Base-by-base conservation (phyloP, 1,284 basidiomycete genomes). In the Meripilus lineatus region DNA sequence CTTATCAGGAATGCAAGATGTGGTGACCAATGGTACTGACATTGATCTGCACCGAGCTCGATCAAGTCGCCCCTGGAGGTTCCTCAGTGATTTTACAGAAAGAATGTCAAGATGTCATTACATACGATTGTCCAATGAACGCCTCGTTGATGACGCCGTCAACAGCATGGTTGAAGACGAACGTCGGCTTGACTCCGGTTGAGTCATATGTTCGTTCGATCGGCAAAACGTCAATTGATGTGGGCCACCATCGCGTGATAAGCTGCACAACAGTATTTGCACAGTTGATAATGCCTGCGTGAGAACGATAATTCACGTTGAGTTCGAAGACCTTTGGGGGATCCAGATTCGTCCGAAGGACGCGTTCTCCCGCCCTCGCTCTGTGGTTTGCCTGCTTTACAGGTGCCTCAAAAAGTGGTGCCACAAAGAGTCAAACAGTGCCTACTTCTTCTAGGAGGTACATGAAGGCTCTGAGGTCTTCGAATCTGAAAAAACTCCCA, bases 401-500 rank as follows among this genome's bases (percentile, higher is more conserved):
- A 25, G 25, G 14, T 21, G 10, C 21, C 26, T 35, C 23, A 15
- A 40, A n/a, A 15, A 32, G 42, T 32, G 21, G 11, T 24, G 20
- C 18, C 5, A 22, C n/a, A 30, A 15, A 22, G 17, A 26, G 28
- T n/a, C n/a, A 24, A 8, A 39, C 22, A 30, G 20, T 14, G 21
- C 37, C 10, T 4, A 40, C 59, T 22, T 78, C 83, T 65, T 87
- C 79, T 0, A 77, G 58, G 20, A 75, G 69, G 46, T 75, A 75
- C 21, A 86, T 52, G 53, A 83, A 81, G 0, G 83, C 72, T 51
- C 82, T 88, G 44, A 89, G 57, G 34, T 87, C 84, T 49, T 83
- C 66, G 58, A 89, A 89, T 11, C 79, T 64, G 52, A 89, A 88
- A 0, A 81, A 76, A 45, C 81, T 84, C 0, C 84, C 85, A 1